Evolutionary conservation across 2,329 filamentous ascomycete genomes (phyloP).

Genomic region (Periconia sp.): DNA sequence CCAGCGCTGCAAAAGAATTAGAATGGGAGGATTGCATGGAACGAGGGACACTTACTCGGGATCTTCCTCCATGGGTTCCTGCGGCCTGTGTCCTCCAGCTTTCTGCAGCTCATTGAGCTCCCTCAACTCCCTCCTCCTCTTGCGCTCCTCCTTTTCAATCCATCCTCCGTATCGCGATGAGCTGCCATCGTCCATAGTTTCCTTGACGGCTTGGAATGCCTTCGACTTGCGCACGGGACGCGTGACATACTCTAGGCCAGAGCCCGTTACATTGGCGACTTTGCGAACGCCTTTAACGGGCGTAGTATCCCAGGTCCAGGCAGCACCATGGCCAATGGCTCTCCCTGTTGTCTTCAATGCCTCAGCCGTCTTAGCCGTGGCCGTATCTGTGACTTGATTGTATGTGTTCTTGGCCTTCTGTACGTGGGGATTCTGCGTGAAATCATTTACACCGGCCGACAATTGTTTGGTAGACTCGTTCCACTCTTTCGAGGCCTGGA

Average conservation of each 20-base stretch:
- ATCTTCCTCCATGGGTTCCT: slow-evolving; percentile 77
- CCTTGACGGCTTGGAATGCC: slow-evolving; percentile 89
- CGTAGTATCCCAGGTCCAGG: slow-evolving; percentile 96
- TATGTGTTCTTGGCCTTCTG: slow-evolving; percentile 86
- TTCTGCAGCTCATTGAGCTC: slow-evolving; percentile 66
- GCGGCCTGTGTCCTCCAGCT: slow-evolving; percentile 49
- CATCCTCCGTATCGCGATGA: slow-evolving; percentile 96
- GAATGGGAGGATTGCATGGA: slow-evolving; percentile 3
- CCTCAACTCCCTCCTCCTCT: slow-evolving; percentile 75
- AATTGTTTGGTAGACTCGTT: slow-evolving; percentile 98
- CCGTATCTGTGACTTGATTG: slow-evolving; percentile 81
- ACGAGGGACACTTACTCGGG: slow-evolving; percentile 73
- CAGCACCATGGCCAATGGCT: slow-evolving; percentile 86
- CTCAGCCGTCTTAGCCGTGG: slow-evolving; percentile 76
- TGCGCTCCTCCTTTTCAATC: slow-evolving; percentile 94
- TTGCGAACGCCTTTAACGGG: slow-evolving; percentile 91
- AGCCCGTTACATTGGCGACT: slow-evolving; percentile 83
- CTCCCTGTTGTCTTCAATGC: slow-evolving; percentile 86
- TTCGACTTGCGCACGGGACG: slow-evolving; percentile 93
- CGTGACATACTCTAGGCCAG: slow-evolving; percentile 91
- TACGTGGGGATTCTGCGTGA: slow-evolving; percentile 91
- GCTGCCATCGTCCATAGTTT: slow-evolving; percentile 96
- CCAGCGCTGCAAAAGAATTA: slow-evolving; percentile 77
- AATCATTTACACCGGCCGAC: slow-evolving; percentile 85
- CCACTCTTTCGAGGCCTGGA: slow-evolving; percentile 98